Base-by-base conservation (phyloP, 225 moss, liverwort and hornwort genomes). In the Marchantia polymorpha region DNA sequence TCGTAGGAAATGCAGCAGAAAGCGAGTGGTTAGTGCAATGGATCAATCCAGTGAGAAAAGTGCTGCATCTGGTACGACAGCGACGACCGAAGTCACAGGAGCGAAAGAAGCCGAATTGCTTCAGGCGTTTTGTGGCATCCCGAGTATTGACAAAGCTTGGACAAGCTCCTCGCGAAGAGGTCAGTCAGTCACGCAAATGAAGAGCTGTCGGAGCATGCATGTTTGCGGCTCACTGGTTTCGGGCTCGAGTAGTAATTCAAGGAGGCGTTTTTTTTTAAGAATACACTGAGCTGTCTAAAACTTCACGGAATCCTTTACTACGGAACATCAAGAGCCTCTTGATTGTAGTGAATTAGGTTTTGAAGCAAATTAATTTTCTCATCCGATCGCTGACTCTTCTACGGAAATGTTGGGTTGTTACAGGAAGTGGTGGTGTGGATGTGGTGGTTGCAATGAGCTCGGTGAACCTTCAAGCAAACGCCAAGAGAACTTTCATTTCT, bases 361-460 rank as follows among this genome's bases (percentile, higher is more conserved):
- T 48, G 10, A 11, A 71, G 17, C 16, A 20, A 20, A 16, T 60
- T 60, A 55, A 4, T 1, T 19, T 29, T 61, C 29, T 9, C 2
- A 16, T 82, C 52, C 68, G 47, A 46, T 19, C 47, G 47, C 19
- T 7, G 31, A 20, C 7, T 0, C 19, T 69, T 69, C 49, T 51
- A 23, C 50, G 10, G 31, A 19, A 71, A 51, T 27, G 11, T 22
- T 27, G 49, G 46, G 22, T 47, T 31, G 52, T 15, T 77, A 73
- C 90, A 95, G 94, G 92, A 74, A 90, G 88, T 81, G 91, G 91
- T 14, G 94, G 93, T 0, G 87, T 95, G 70, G 99, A 99, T 75
- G 92, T 99, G 60, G 93, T 99, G 74, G 99, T 99, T 70, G 95
- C 99, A 31, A 99, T 99, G 95, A 99, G 92, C 85, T 95, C 95